These are phyloP conservation scores for Isatis lusitanica DNA, from an alignment of 441 rosid species.

Conservation along the genomic window DNA sequence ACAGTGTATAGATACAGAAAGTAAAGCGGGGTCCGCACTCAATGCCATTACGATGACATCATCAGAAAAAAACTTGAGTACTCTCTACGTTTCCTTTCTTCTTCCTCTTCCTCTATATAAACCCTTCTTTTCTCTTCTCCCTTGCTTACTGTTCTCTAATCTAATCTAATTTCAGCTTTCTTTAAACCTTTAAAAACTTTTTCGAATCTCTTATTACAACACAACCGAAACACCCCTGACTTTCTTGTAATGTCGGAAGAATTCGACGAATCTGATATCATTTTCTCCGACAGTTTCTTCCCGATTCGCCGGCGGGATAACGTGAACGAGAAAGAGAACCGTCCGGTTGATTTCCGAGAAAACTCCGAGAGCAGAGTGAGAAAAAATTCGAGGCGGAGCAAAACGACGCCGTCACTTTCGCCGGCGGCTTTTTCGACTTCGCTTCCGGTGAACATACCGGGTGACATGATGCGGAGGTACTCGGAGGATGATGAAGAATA, in stretches of 20 bases:
- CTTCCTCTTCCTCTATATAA: constrained; percentile 29
- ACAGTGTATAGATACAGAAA: constrained; percentile 17
- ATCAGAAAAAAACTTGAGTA: constrained; percentile 32
- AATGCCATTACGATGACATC: constrained; percentile 33
- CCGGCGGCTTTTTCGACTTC: constrained; percentile 33
- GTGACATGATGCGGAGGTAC: constrained; percentile 26
- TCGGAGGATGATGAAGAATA: constrained; percentile 42
- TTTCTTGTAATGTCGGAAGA: constrained; percentile 61
- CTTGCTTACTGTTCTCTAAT: constrained; percentile 22
- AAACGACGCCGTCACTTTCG: constrained; percentile 34
- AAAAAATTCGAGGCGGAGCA: constrained; percentile 4
- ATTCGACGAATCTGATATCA: constrained; percentile 73
- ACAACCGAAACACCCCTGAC: not conserved
- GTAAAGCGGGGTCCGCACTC: constrained; percentile 31
- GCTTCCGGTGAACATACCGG: constrained; percentile 56
- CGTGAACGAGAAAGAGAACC: constrained; percentile 21
- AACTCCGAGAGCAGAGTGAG: constrained; percentile 7
- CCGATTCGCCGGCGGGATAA: constrained; percentile 11
- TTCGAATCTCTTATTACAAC: not conserved
- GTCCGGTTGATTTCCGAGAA: constrained; percentile 13
- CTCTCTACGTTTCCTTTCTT: constrained; percentile 36
- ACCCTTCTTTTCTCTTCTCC: constrained; percentile 18
- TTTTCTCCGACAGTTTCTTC: constrained; percentile 49
- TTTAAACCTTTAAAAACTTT: not conserved
- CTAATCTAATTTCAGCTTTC: not conserved